Evolutionary conservation across 2,329 filamentous ascomycete species (phyloP).

Genomic region (Zymoseptoria passerinii): DNA sequence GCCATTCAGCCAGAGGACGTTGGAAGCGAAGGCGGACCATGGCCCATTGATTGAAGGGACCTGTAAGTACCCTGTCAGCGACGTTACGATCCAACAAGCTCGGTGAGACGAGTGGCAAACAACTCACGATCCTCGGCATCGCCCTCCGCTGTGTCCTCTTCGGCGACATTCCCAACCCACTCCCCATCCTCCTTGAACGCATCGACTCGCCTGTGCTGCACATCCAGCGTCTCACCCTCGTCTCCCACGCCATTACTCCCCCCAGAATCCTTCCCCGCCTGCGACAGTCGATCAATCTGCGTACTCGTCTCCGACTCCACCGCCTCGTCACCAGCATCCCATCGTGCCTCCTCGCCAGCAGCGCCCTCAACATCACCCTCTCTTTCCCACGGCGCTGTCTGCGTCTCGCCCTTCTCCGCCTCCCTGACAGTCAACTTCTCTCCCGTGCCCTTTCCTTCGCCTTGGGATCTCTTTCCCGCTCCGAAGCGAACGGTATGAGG

Average conservation of each 20-base stretch:
- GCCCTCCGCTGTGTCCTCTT: constrained; percentile 4
- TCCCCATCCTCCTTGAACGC: constrained; percentile 6
- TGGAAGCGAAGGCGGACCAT: constrained; percentile 44
- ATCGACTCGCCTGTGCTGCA: constrained; percentile 1
- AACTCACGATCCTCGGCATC: constrained; percentile 3
- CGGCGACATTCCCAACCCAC: constrained; percentile 5
- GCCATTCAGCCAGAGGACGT: constrained; percentile 56
- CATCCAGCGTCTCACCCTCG: neutral
- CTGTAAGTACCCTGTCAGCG: neutral
- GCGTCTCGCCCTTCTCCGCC: constrained; percentile 17
- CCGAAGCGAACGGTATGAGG: constrained; percentile 20
- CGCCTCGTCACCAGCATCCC: constrained; percentile 3
- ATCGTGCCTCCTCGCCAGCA: neutral
- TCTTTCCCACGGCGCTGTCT: constrained; percentile 18
- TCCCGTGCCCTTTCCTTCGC: neutral
- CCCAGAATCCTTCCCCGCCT: constrained; percentile 1
- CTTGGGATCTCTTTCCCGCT: constrained; percentile 1
- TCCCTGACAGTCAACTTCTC: constrained; percentile 3
- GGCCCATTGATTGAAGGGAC: constrained; percentile 42
- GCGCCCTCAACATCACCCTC: neutral
- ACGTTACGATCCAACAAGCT: neutral
- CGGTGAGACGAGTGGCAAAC: neutral
- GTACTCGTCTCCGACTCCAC: constrained; percentile 1
- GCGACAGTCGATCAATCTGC: neutral
- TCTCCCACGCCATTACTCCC: neutral